phyloP scores from a whole-genome alignment of 352 stramenopile genomes.

The Phytophthora hibernalis region DNA sequence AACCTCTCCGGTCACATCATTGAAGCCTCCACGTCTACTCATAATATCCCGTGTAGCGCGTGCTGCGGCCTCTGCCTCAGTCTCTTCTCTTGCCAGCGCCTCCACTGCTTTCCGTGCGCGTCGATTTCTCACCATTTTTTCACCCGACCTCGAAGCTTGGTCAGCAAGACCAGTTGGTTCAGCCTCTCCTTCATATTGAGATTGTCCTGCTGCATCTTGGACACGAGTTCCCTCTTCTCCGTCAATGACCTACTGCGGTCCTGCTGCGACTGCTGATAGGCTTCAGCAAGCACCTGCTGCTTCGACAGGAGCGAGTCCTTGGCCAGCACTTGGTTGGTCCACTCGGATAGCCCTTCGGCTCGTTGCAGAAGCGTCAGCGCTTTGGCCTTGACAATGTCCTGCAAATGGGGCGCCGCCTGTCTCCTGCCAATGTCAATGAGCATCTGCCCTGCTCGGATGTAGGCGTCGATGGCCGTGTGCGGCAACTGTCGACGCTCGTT shows the following conservation, averaged over 20 bases:
- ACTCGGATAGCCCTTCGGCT: constrained; percentile 73
- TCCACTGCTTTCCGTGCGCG: constrained; percentile 57
- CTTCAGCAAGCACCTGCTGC: constrained; percentile 48
- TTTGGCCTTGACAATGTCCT: constrained; percentile 85
- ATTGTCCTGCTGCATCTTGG: constrained; percentile 70
- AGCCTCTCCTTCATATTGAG: constrained; percentile 62
- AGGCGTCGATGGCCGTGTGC: constrained; percentile 74
- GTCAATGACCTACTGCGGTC: constrained; percentile 45
- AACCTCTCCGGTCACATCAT: constrained; percentile 39
- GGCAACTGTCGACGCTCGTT: constrained; percentile 68
- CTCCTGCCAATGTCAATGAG: constrained; percentile 72
- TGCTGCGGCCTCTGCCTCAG: constrained; percentile 9
- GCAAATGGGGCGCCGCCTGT: constrained; percentile 65
- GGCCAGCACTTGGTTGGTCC: constrained; percentile 55
- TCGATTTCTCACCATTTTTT: constrained; percentile 53
- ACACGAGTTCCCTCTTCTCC: constrained; percentile 70
- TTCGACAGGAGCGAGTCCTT: constrained; percentile 23
- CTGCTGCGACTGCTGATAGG: constrained; percentile 60
- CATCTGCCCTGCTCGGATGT: constrained; percentile 71
- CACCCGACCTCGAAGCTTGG: constrained; percentile 64
- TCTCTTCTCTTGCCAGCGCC: constrained; percentile 13
- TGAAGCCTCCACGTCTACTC: constrained; percentile 17
- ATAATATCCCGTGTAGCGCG: constrained; percentile 15
- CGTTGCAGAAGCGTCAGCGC: constrained; percentile 78
- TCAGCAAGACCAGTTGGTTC: constrained; percentile 67